Evolutionary conservation across 2,329 filamentous ascomycete species (phyloP).

Genomic region (Pseudocercospora musae): DNA sequence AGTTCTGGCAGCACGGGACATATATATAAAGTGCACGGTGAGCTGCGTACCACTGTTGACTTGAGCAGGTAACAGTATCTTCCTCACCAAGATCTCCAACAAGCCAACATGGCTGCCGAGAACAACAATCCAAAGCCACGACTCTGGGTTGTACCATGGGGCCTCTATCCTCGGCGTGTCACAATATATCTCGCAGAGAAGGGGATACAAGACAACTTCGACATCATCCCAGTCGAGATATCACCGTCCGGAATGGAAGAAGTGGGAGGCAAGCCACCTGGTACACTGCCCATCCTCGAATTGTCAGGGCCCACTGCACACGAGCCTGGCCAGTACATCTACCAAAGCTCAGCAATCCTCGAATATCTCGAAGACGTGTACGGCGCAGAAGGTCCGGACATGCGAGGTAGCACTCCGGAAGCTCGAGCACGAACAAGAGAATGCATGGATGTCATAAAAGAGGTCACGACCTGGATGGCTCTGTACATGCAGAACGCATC

Average conservation of each 20-base stretch:
- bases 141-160: conserved; percentile 14
- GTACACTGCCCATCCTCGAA: conserved; percentile 15
- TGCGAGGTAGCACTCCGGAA: conserved; percentile 7
- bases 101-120: not conserved
- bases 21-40: too few species aligned
- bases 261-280: conserved; percentile 14
- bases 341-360: conserved; percentile 15
- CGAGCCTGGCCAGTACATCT: conserved; percentile 11
- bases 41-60: too few species aligned
- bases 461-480: not conserved
- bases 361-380: conserved; percentile 19
- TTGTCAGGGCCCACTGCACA: not conserved
- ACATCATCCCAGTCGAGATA: conserved; percentile 8
- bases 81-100: not conserved
- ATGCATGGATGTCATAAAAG: conserved; percentile 9
- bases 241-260: conserved; percentile 6
- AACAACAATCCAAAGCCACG: not conserved
- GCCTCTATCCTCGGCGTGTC: conserved; percentile 14
- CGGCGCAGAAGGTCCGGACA: conserved; percentile 4
- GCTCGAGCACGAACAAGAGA: conserved; percentile 6
- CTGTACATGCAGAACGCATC: conserved; percentile 9
- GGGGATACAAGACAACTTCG: conserved; percentile 10
- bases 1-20: too few species aligned
- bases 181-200: conserved; percentile 19
- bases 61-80: too few species aligned